Percentiles rank a stretch among this genome's conserved stretches.
These are phyloP conservation scores for Daldinia decipiens DNA, from an alignment of 495 filamentous ascomycete genomes.

Conservation along the genomic window DNA sequence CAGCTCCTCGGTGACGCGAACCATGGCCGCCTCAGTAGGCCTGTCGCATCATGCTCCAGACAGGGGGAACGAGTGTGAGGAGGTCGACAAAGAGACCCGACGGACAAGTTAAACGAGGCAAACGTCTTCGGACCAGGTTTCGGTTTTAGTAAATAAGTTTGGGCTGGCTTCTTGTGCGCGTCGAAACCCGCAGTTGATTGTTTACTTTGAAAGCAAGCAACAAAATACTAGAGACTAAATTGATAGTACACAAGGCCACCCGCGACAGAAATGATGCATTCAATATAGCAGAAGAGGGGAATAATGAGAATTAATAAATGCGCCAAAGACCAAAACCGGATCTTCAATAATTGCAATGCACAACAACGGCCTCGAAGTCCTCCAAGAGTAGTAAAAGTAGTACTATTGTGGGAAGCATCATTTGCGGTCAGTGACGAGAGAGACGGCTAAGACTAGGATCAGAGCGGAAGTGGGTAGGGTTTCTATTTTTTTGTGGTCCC, in stretches of 20 bases:
- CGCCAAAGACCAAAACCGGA: constrained; percentile 22
- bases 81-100: constrained; percentile 38
- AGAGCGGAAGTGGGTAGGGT: constrained; percentile 35
- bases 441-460: constrained; percentile 29
- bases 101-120: constrained; percentile 18
- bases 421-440: constrained; percentile 40
- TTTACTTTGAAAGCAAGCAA: constrained; percentile 33
- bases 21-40: constrained; percentile 67
- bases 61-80: constrained; percentile 37
- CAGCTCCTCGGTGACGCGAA: constrained; percentile 71
- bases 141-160: constrained; percentile 21
- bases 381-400: constrained; percentile 29
- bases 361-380: constrained; percentile 21
- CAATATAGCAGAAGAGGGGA: constrained; percentile 14
- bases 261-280: constrained; percentile 9
- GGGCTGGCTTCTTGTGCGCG: constrained; percentile 31
- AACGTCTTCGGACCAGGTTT: constrained; percentile 9
- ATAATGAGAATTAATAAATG: constrained; percentile 16
- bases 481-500: constrained; percentile 33
- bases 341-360: constrained; percentile 25
- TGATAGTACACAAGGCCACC: constrained; percentile 17
- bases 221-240: constrained; percentile 7
- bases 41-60: constrained; percentile 48
- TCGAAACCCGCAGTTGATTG: constrained; percentile 39
- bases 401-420: constrained; percentile 24